phyloP scores from a whole-genome alignment of 2,329 filamentous ascomycete genomes.

The Neofusicoccum laricinum region DNA sequence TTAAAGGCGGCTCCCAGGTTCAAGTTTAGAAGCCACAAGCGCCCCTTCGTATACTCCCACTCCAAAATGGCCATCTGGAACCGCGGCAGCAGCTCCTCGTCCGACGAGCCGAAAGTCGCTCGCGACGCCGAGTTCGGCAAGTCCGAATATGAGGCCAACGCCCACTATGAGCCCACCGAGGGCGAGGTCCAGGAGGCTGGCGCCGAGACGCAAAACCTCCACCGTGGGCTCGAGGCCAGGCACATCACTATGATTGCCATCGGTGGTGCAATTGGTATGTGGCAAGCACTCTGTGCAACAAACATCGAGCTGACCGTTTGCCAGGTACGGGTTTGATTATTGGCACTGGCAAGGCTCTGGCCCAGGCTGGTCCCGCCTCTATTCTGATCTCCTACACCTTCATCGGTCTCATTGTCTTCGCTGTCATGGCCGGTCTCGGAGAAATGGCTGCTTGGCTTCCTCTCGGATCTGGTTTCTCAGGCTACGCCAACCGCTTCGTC shows the following conservation, averaged over 20 bases:
- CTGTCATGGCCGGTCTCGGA: conserved; percentile 78
- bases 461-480: conserved; percentile 74
- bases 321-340: conserved; percentile 66
- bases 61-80: conserved; percentile 14
- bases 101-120: background rate
- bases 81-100: background rate
- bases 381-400: conserved; percentile 70
- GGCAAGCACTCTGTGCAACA: conserved; percentile 45
- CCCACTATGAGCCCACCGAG: background rate
- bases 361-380: conserved; percentile 57
- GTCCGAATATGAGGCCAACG: conserved; percentile 7
- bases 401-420: conserved; percentile 69
- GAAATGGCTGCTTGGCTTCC: conserved; percentile 86
- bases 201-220: conserved; percentile 32
- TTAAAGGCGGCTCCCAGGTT: background rate
- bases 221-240: conserved; percentile 53
- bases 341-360: conserved; percentile 55
- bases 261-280: conserved; percentile 63
- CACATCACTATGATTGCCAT: conserved; percentile 67
- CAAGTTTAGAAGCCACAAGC: background rate
- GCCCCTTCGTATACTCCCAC: background rate
- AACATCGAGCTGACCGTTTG: background rate
- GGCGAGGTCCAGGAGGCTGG: conserved; percentile 2
- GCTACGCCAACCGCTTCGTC: conserved; percentile 75
- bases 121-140: conserved; percentile 8